Base-by-base conservation (phyloP, 805 yeast species). In the Barnettozyma californica region DNA sequence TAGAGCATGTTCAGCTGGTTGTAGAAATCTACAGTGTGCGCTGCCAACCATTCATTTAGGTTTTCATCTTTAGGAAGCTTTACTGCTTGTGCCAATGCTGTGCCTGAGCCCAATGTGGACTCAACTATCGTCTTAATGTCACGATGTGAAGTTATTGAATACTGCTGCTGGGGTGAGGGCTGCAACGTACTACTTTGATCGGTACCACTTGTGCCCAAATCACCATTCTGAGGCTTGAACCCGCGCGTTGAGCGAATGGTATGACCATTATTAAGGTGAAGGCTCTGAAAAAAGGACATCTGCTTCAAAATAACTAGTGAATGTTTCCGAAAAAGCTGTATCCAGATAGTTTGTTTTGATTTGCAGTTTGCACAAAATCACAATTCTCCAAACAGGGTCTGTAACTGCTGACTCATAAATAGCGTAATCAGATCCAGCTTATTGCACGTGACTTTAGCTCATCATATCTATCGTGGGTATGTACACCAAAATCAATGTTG, bases 1-100 rank as follows among this genome's bases (percentile, higher is more conserved):
- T 94, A 92, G 8, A 92, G 72, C 99, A 92, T 94, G 68, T 92
- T 92, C 56, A 92, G 84, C 65, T 92, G 99, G 65, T 91, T 91
- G 69, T 87, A 92, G 63, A 92, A 94, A 66, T 92, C 98, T 16
- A 91, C 97, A n/a, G 92, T 94, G 64, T 92, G 96, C 11, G 91
- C 95, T 0, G 99, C 98, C 48, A 92, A 68, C 99, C 99, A 92
- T 65, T 92, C 99, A 59, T 85, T 84, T 47, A 82, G 63, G 59
- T 88, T 94, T 67, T 92, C 99, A 52, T 94, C 98, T 57, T 79
- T 86, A 16, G 99, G 99, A 26, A 94, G 72, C 62, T 86, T 86
- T 20, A 92, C 98, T 0, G 98, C 98, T 66, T 89, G 95, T 23
- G 87, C 86, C 54, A 94, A 73, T 2, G 91, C 91, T 29, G 92